Evolutionary conservation across 2,329 filamentous ascomycete genomes (phyloP).

Genomic region (Juglanconis juglandina): DNA sequence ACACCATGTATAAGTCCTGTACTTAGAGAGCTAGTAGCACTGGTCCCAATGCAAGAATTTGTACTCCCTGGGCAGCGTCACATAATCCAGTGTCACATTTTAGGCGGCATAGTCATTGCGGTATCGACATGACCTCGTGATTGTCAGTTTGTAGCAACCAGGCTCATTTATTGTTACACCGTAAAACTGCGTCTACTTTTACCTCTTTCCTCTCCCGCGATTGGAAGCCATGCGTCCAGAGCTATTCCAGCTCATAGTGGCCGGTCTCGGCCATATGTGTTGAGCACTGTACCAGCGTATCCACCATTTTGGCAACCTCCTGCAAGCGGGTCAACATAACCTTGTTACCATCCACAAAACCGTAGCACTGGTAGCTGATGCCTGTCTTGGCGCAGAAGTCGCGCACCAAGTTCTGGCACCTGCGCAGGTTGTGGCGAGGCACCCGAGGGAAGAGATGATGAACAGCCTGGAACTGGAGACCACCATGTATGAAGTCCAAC

Average conservation of each 20-base stretch:
- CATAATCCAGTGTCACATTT: too few relatives aligned
- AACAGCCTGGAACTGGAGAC: conserved; percentile 69
- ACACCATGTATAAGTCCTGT: too few relatives aligned
- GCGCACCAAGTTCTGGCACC: conserved; percentile 55
- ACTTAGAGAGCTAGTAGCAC: too few relatives aligned
- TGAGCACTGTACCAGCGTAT: conserved; percentile 56
- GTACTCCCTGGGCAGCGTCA: too few relatives aligned
- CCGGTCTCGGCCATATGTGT: conserved; percentile 47
- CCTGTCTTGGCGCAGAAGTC: conserved; percentile 48
- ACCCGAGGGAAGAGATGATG: conserved; percentile 69
- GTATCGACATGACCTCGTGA: too few relatives aligned
- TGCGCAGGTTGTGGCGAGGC: conserved; percentile 64
- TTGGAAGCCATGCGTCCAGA: background rate
- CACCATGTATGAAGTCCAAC: conserved; percentile 70
- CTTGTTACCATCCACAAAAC: conserved; percentile 18
- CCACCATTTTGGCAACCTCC: conserved; percentile 60
- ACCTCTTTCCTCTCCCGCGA: too few relatives aligned
- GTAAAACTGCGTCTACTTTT: too few relatives aligned
- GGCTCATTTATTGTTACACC: too few relatives aligned
- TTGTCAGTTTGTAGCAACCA: too few relatives aligned
- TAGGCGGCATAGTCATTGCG: too few relatives aligned
- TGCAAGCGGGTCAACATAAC: conserved; percentile 42
- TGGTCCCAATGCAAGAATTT: too few relatives aligned
- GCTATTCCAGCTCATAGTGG: conserved; percentile 7
- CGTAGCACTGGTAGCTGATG: conserved; percentile 12